Conservation (phyloP, 1,284 basidiomycete species). For the Cutaneotrichosporon sp. region DNA sequence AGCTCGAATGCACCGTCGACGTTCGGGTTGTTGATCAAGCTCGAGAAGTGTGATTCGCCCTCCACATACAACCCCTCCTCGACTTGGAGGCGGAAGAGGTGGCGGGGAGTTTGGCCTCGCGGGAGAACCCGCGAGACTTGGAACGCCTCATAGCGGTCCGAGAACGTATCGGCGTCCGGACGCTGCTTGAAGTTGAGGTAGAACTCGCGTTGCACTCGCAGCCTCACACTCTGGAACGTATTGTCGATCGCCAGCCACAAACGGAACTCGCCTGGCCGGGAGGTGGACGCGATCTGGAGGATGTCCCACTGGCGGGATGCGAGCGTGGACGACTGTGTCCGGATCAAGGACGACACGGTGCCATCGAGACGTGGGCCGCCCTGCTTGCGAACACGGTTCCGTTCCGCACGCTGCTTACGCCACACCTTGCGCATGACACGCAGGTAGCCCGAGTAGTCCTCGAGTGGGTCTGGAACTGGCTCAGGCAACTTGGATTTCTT, state of each 20-base stretch:
- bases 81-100: slow-evolving; percentile 82
- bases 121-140: slow-evolving; percentile 78
- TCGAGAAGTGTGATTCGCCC: slow-evolving; percentile 85
- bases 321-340: slow-evolving; percentile 63
- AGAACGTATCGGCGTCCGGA: slow-evolving; percentile 66
- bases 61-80: slow-evolving; percentile 80
- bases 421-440: slow-evolving; percentile 76
- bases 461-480: slow-evolving; percentile 60
- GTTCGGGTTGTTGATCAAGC: slow-evolving; percentile 88
- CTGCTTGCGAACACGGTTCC: slow-evolving; percentile 48
- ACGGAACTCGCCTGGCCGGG: slow-evolving; percentile 76
- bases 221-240: slow-evolving; percentile 72
- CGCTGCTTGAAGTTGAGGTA: slow-evolving; percentile 82
- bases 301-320: slow-evolving; percentile 84
- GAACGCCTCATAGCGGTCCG: slow-evolving; percentile 67
- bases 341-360: slow-evolving; percentile 73
- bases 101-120: slow-evolving; percentile 69
- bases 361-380: slow-evolving; percentile 55
- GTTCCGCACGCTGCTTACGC: slow-evolving; percentile 62
- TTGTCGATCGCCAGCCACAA: slow-evolving; percentile 86
- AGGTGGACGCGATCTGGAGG: slow-evolving; percentile 78
- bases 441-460: slow-evolving; percentile 77
- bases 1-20: slow-evolving; percentile 94
- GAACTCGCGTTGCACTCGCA: slow-evolving; percentile 86
- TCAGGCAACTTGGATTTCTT: slow-evolving; percentile 45